Evolutionary conservation across 2,329 filamentous ascomycete species (phyloP), one percentile per base, ranked within the genome.

Genomic region (Chaetomium globosum): DNA sequence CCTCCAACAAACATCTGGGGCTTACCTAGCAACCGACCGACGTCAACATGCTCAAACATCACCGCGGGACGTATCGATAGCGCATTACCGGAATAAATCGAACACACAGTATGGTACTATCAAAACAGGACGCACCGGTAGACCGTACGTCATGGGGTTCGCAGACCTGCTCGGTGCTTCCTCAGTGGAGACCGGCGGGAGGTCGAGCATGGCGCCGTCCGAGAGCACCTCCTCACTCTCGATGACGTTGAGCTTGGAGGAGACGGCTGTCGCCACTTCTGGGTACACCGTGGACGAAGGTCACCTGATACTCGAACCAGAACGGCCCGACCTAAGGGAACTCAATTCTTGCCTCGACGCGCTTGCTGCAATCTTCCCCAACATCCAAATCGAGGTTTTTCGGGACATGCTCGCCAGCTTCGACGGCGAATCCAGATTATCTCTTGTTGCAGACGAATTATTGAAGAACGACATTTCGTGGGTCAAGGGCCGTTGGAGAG

Each of bases 381-480:
- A 93, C 76, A 82, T 93, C n/a, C 89, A 92, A 76, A 82, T 91
- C 66, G 90, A 93, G 70, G 91, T 93, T 21, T 92, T 95, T 74
- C 86, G 91, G 53, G 91, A 94, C 79, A 90, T 95, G 85, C 85
- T 95, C 57, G 79, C 83, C 48, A 89, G 82, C 72, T 89, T 93
- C 74, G 89, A 89, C 72, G 87, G 88, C 71, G 89, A 93, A 76
- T 94, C 90, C 67, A 82, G 90, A 69, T 78, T 94, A 28, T 88
- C 91, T 52, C 83, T 95, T 57, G 88, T 93, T 31, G 91, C 91
- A 13, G 91, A 95, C 74, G 85, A 87, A 58, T 80, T 95, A 65
- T 81, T 95, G 65, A 92, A 91, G 78, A 87, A 89, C 72, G 85
- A 87, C 43, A 83, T 85, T 61, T 83, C 85, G 58, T 91, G 87